These are phyloP conservation scores for Saccharomycopsis olivae DNA, from an alignment of 805 yeast genomes.

Conservation along the genomic window DNA sequence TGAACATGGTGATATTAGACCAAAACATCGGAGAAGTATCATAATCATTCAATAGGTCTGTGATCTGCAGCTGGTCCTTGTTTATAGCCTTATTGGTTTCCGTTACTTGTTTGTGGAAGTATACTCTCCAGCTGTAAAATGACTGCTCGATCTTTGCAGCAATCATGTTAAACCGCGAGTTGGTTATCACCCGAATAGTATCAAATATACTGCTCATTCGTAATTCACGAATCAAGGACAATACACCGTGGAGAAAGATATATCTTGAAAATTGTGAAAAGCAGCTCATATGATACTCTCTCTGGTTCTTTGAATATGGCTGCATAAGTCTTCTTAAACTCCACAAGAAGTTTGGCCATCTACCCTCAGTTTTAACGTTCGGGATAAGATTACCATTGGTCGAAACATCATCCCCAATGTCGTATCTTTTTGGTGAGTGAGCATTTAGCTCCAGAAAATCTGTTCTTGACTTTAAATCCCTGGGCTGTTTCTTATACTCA, in stretches of 20 bases:
- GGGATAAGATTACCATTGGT: slow-evolving; percentile 19
- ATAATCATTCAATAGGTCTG: slow-evolving; percentile 23
- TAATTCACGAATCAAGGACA: slow-evolving; percentile 23
- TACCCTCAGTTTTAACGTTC: slow-evolving; percentile 23
- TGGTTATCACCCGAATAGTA: slow-evolving; percentile 21
- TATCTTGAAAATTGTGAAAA: slow-evolving; percentile 27
- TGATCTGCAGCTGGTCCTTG: slow-evolving; percentile 11
- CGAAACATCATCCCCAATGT: not conserved
- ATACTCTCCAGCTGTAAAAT: slow-evolving; percentile 25
- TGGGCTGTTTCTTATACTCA: slow-evolving; percentile 19
- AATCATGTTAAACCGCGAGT: slow-evolving; percentile 21
- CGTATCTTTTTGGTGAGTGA: not conserved
- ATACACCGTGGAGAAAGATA: slow-evolving; percentile 26
- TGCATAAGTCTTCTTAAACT: slow-evolving; percentile 25
- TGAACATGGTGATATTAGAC: slow-evolving; percentile 24
- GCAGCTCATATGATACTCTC: slow-evolving; percentile 25
- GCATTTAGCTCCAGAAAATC: not conserved
- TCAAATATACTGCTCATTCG: slow-evolving; percentile 22
- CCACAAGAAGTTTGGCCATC: slow-evolving; percentile 29
- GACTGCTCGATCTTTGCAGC: slow-evolving; percentile 25
- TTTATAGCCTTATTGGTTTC: slow-evolving; percentile 19
- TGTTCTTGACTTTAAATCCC: not conserved
- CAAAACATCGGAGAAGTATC: slow-evolving; percentile 27
- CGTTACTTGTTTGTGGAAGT: slow-evolving; percentile 26
- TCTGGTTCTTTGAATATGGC: slow-evolving; percentile 23